Conservation (phyloP, 495 filamentous ascomycete genomes). For the Bryoglossum gracile region DNA sequence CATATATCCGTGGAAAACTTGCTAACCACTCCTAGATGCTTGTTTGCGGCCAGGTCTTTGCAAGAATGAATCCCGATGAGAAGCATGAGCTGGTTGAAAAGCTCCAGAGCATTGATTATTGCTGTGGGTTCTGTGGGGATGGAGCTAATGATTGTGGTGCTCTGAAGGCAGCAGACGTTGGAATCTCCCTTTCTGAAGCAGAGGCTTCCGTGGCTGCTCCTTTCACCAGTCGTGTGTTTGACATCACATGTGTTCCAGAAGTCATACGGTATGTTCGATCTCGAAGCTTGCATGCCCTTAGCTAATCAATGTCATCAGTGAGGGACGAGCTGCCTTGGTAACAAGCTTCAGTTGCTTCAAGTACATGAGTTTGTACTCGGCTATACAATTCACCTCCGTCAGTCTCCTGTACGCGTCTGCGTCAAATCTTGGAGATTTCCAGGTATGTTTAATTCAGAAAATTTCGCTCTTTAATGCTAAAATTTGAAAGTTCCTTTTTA, state of each 20-base stretch:
- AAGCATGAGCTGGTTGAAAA: constrained; percentile 98
- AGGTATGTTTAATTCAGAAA: constrained; percentile 40
- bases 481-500: constrained; percentile 69
- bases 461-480: constrained; percentile 1
- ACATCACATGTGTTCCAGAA: constrained; percentile 93
- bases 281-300: not conserved
- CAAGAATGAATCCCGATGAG: constrained; percentile 97
- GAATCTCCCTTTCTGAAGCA: constrained; percentile 96
- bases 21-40: constrained; percentile 57
- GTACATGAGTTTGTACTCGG: constrained; percentile 98
- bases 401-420: constrained; percentile 94
- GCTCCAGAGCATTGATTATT: constrained; percentile 93
- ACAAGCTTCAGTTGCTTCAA: constrained; percentile 99
- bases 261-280: constrained; percentile 59
- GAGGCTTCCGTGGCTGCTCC: constrained; percentile 97
- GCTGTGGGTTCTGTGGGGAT: constrained; percentile 93
- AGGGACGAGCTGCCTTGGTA: constrained; percentile 88
- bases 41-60: constrained; percentile 86
- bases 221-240: constrained; percentile 92
- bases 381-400: constrained; percentile 98
- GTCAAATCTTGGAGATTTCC: constrained; percentile 95
- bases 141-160: constrained; percentile 98
- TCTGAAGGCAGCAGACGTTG: constrained; percentile 94
- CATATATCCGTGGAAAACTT: not conserved
- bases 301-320: constrained; percentile 38